Evolutionary conservation across 202 grass and related monocot species (phyloP).

Genomic region (Dendrocalamus latiflorus): DNA sequence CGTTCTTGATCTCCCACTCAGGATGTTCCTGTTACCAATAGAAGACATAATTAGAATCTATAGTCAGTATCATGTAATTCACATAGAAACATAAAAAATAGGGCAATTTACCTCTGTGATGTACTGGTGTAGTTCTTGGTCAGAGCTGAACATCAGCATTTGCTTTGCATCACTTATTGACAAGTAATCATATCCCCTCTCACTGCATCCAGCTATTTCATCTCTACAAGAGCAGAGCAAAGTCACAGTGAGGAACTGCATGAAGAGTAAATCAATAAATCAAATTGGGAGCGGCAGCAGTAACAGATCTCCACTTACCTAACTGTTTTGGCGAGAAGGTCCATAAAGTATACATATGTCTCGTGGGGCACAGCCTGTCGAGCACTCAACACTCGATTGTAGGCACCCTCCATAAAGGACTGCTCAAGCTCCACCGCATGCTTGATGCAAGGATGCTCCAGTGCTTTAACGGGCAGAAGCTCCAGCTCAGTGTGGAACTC

Average conservation of each 20-base stretch:
- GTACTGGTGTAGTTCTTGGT: slow-evolving; percentile 82
- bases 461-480: slow-evolving; percentile 55
- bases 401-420: slow-evolving; percentile 83
- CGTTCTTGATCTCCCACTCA: slow-evolving; percentile 80
- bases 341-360: slow-evolving; percentile 99
- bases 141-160: slow-evolving; percentile 87
- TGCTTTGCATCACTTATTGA: slow-evolving; percentile 79
- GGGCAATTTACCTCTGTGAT: slow-evolving; percentile 53
- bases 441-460: slow-evolving; percentile 64
- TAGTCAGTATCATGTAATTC: not conserved
- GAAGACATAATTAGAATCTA: not conserved
- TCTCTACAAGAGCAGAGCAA: slow-evolving; percentile 45
- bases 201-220: slow-evolving; percentile 96
- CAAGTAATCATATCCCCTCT: slow-evolving; percentile 91
- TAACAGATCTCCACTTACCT: slow-evolving; percentile 41
- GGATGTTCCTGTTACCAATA: slow-evolving; percentile 60
- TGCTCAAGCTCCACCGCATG: slow-evolving; percentile 76
- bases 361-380: slow-evolving; percentile 68
- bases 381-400: slow-evolving; percentile 71
- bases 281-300: not conserved
- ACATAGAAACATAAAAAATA: not conserved
- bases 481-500: slow-evolving; percentile 93
- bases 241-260: not conserved
- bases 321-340: slow-evolving; percentile 95
- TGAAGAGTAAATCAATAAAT: not conserved